Base-by-base conservation (phyloP, 495 filamentous ascomycete species). In the Entonaema liquescens region DNA sequence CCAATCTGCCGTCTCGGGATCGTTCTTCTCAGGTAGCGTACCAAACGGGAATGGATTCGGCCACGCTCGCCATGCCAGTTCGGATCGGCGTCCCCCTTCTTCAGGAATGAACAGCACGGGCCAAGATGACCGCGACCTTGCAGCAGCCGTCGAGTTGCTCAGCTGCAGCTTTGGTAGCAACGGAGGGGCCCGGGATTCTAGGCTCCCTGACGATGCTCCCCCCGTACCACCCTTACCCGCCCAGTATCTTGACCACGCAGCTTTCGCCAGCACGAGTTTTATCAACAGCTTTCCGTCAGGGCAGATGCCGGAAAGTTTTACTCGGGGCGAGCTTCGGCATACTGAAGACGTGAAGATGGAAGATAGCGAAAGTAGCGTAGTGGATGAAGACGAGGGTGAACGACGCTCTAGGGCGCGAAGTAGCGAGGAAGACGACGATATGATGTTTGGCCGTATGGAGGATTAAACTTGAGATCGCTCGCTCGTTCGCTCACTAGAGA, bases 391-490 rank as follows among this genome's bases (percentile, higher is more conserved):
- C 63, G 92, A 95, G 38, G 91, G 90, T 66, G 89, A 93, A 61
- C 85, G 83, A 71, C 86, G 83, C 36, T 84, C 82, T 44, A 83
- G 87, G 17, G 86, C 84, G 8, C 87, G 89, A 28, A 89, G 87
- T 69, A 93, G 96, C 75, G 95, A 98, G 71, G 94, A 97, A 54
- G 95, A 98, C 59, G 95, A 97, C 67, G 94, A 93, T 65, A 82
- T 77, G 75, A 87, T 99, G 56, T 99, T 99, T 83, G 95, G 95
- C 23, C 88, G 87, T 65, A 98, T 98, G 95, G 95, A 99, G 77
- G 93, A 95, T 80, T 97, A 86, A 81, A 49, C 68, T 55, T 50
- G 44, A 33, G 56, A 59, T 69, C 64, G 54, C 50, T 52, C 54
- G 29, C 58, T 61, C 25, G 53, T 55, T 69, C 67, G 54, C 50